phyloP scores from a whole-genome alignment of 495 filamentous ascomycete genomes.

The Tuber aestivum region DNA sequence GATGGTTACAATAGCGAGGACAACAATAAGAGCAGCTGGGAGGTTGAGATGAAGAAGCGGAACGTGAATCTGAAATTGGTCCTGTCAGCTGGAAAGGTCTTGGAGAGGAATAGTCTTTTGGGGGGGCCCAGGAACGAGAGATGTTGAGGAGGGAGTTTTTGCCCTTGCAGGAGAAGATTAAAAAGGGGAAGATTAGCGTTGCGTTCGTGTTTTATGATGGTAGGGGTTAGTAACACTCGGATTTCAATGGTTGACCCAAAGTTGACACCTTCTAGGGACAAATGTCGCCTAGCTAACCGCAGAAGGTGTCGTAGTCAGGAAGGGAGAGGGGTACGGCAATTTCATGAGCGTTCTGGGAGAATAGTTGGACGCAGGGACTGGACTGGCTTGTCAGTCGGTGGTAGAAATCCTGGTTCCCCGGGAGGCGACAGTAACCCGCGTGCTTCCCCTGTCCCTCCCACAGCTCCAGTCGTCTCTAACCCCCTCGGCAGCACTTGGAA shows the following conservation, averaged over 20 bases:
- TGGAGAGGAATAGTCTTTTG: conserved; percentile 78
- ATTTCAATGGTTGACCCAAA: neutral
- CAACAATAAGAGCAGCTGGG: conserved; percentile 10
- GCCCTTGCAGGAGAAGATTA: too few species aligned
- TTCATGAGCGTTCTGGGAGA: conserved; percentile 61
- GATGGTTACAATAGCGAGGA: conserved; percentile 6
- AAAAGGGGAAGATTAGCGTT: too few species aligned
- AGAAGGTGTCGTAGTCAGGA: conserved; percentile 80
- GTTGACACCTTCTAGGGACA: conserved; percentile 46
- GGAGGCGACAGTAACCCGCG: conserved; percentile 89
- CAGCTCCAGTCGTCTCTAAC: neutral
- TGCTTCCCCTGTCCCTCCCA: conserved; percentile 49
- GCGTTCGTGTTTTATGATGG: too few species aligned
- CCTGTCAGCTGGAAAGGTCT: conserved; percentile 64
- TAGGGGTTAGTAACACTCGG: too few species aligned
- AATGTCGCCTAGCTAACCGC: too few species aligned
- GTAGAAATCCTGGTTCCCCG: conserved; percentile 89
- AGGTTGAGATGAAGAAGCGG: conserved; percentile 42
- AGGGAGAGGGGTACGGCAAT: conserved; percentile 92
- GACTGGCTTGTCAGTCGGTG: conserved; percentile 91
- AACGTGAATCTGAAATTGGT: conserved; percentile 46
- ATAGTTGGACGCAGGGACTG: conserved; percentile 59
- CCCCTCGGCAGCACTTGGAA: conserved; percentile 73
- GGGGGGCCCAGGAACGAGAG: too few species aligned
- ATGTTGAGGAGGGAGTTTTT: too few species aligned